These are phyloP conservation scores for Aphanomyces cochlioides DNA, from an alignment of 352 stramenopile species.

Conservation along the genomic window DNA sequence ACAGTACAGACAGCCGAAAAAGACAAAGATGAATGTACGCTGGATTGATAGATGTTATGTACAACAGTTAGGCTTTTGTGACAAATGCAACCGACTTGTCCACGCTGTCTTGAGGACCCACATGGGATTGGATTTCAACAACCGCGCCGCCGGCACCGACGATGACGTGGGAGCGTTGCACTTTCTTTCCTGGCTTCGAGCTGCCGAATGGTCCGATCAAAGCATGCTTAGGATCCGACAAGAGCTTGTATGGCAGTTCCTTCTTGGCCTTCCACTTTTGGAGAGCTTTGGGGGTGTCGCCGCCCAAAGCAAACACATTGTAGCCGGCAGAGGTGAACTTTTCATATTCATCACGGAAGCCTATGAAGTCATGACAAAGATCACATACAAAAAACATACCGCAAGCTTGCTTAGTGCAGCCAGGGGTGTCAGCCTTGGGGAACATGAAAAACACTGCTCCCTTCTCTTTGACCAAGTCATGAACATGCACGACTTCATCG, in stretches of 20 bases:
- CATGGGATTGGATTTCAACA: constrained; percentile 65
- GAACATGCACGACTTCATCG: constrained; percentile 52
- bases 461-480: constrained; percentile 66
- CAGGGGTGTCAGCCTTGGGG: constrained; percentile 78
- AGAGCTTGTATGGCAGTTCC: constrained; percentile 72
- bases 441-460: constrained; percentile 88
- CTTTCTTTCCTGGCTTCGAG: constrained; percentile 53
- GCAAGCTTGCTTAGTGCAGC: constrained; percentile 78
- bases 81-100: constrained; percentile 71
- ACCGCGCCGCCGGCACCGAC: constrained; percentile 68
- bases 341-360: constrained; percentile 80
- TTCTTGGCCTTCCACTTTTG: constrained; percentile 74
- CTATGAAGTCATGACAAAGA: neutral
- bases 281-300: constrained; percentile 62
- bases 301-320: constrained; percentile 77
- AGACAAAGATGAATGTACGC: neutral
- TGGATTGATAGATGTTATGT: neutral
- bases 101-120: constrained; percentile 77
- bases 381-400: constrained; percentile 24
- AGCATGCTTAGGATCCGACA: constrained; percentile 74
- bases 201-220: constrained; percentile 79
- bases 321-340: constrained; percentile 71
- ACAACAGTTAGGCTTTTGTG: constrained; percentile 32
- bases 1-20: constrained; percentile 8
- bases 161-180: constrained; percentile 83